A percentile compares a stretch with the other conserved stretches of the same genome.
These are phyloP conservation scores for Aureobasidium lini DNA, from an alignment of 2,329 filamentous ascomycete genomes.

Conservation along the genomic window DNA sequence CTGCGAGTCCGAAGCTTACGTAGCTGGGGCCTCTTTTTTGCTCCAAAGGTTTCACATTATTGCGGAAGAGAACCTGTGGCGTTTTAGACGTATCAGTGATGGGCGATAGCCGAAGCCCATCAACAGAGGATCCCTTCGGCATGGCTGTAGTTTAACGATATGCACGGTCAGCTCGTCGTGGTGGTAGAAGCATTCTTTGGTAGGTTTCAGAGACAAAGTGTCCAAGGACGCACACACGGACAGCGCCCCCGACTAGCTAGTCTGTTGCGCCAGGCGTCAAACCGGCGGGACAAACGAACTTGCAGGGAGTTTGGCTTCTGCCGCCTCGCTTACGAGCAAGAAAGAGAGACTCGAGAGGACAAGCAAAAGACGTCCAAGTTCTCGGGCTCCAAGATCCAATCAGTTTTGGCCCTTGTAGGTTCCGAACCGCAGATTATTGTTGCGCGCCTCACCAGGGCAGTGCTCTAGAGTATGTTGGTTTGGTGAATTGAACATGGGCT, in stretches of 20 bases:
- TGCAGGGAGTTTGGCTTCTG: constrained; percentile 6
- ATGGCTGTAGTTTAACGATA: constrained; percentile 11
- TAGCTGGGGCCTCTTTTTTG: constrained; percentile 2
- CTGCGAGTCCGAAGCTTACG: constrained; percentile 8
- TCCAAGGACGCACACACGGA: constrained; percentile 2
- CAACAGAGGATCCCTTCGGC: constrained; percentile 12
- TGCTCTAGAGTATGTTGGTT: neutral
- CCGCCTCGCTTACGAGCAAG: constrained; percentile 6
- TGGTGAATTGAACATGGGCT: neutral
- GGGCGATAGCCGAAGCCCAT: constrained; percentile 13
- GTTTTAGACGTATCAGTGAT: constrained; percentile 14
- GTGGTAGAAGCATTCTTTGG: constrained; percentile 1
- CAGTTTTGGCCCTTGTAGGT: neutral
- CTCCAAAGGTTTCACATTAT: constrained; percentile 2
- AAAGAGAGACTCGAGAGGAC: neutral
- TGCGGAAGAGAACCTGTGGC: constrained; percentile 5
- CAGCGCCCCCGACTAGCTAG: constrained; percentile 2
- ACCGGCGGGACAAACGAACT: neutral
- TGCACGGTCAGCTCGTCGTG: constrained; percentile 10
- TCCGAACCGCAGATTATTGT: neutral
- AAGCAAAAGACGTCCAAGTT: constrained; percentile 1
- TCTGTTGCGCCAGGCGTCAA: constrained; percentile 10
- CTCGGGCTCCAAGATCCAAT: constrained; percentile 7
- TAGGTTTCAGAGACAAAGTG: constrained; percentile 5
- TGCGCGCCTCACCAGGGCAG: constrained; percentile 2